Percentiles rank a stretch among this genome's conserved stretches.
Conservation (phyloP, 352 stramenopile species). For the Globisporangium nunn region DNA sequence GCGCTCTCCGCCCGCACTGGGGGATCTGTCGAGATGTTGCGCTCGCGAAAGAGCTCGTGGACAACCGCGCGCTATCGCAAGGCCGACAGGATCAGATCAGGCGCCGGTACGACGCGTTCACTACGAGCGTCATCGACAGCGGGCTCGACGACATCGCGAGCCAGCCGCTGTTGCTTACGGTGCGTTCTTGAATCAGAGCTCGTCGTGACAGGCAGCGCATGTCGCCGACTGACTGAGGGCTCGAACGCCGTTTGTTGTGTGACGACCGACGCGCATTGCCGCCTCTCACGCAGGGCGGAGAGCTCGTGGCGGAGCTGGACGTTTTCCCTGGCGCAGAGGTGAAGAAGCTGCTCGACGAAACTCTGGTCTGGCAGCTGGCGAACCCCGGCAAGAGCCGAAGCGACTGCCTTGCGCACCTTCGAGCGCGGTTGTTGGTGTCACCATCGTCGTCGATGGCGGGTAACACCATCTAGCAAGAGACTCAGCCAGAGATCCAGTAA, state of each 20-base stretch:
- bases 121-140: constrained; percentile 1
- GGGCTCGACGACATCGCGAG: constrained; percentile 18
- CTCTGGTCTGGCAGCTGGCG: constrained; percentile 57
- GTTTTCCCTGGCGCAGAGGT: constrained; percentile 53
- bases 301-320: constrained; percentile 48
- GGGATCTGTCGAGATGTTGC: constrained; percentile 39
- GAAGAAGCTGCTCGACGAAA: constrained; percentile 45
- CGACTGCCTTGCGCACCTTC: constrained; percentile 43
- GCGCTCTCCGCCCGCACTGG: constrained; percentile 50
- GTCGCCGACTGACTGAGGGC: constrained; percentile 1
- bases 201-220: background rate
- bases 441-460: no score
- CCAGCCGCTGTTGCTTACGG: constrained; percentile 17
- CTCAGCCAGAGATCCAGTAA: background rate
- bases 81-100: background rate
- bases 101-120: constrained; percentile 18
- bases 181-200: background rate
- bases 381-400: constrained; percentile 45
- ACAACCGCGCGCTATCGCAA: background rate
- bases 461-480: no score
- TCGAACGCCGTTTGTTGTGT: constrained; percentile 5
- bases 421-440: background rate
- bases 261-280: no score
- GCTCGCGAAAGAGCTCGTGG: constrained; percentile 37
- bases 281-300: constrained; percentile 35